These are phyloP conservation scores for Talaromyces piceae DNA, from an alignment of 2,329 filamentous ascomycete genomes.

Conservation along the genomic window DNA sequence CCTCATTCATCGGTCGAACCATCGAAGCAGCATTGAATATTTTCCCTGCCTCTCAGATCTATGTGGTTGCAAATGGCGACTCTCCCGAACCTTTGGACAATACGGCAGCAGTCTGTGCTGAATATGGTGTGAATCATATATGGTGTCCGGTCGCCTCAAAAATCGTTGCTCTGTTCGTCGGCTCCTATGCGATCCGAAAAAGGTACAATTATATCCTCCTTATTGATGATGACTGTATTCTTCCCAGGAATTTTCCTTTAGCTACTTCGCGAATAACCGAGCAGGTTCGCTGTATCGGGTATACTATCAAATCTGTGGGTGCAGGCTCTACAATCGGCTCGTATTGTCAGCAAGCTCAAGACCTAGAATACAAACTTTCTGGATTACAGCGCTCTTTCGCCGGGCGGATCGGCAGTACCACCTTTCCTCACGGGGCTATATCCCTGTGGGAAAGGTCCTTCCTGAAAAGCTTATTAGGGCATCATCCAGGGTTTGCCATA, in stretches of 20 bases:
- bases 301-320: conserved; percentile 43
- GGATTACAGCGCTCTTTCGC: conserved; percentile 41
- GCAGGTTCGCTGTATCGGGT: conserved; percentile 40
- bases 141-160: conserved; percentile 45
- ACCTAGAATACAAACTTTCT: conserved; percentile 47
- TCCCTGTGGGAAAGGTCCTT: conserved; percentile 44
- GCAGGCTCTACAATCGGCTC: conserved; percentile 28
- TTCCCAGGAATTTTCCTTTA: conserved; percentile 43
- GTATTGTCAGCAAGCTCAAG: conserved; percentile 41
- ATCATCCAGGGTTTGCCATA: conserved; percentile 45
- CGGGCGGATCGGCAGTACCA: conserved; percentile 40
- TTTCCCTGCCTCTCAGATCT: conserved; percentile 41
- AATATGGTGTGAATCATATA: conserved; percentile 42
- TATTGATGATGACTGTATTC: conserved; percentile 45
- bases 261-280: conserved; percentile 38
- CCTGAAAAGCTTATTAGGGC: conserved; percentile 39
- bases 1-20: conserved; percentile 34
- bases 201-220: conserved; percentile 41
- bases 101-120: conserved; percentile 39
- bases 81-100: conserved; percentile 40
- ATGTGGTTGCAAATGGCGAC: conserved; percentile 44
- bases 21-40: conserved; percentile 40
- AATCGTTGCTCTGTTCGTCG: conserved; percentile 45
- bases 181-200: conserved; percentile 40
- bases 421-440: conserved; percentile 47